Percentiles rank a stretch among this genome's conserved stretches.
phyloP scores from a whole-genome alignment of 192 early-diverging fungal genomes.

The Dissophora ornata region DNA sequence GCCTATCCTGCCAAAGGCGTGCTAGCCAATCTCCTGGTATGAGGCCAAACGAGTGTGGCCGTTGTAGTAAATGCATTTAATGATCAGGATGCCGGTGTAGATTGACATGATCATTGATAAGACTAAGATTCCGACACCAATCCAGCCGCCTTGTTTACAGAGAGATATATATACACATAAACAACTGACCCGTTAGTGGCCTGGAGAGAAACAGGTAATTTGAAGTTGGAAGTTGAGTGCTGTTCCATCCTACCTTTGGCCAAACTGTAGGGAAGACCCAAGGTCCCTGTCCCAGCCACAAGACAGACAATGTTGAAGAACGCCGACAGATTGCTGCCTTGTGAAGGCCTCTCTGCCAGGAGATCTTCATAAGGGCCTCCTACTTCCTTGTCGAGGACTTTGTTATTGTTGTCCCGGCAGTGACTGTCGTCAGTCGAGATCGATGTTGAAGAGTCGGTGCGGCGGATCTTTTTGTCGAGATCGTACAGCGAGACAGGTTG shows the following conservation, averaged over 20 bases:
- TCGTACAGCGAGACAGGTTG: background rate
- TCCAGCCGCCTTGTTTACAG: conserved; percentile 89
- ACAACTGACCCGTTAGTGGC: too few species aligned
- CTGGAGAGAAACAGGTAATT: too few species aligned
- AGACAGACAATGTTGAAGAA: conserved; percentile 69
- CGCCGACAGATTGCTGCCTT: conserved; percentile 62
- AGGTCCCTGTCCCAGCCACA: conserved; percentile 70
- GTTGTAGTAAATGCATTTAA: conserved; percentile 67
- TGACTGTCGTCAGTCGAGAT: conserved; percentile 22
- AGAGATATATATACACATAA: too few species aligned
- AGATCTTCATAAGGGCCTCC: too few species aligned
- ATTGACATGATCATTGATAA: conserved; percentile 74
- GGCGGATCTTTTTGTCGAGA: conserved; percentile 4
- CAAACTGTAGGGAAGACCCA: conserved; percentile 68
- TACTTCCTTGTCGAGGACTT: background rate
- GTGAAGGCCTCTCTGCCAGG: conserved; percentile 43
- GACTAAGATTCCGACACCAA: conserved; percentile 72
- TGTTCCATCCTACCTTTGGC: conserved; percentile 58
- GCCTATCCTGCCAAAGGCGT: conserved; percentile 63
- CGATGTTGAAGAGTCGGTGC: conserved; percentile 13
- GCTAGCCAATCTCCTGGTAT: conserved; percentile 75
- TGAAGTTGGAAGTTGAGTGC: too few species aligned
- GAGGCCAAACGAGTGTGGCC: conserved; percentile 63
- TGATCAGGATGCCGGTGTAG: conserved; percentile 79
- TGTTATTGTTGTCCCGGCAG: conserved; percentile 4